Evolutionary conservation across 2,329 filamentous ascomycete species (phyloP), one percentile per base, ranked within the genome.

Genomic region (Bisporella sp.): DNA sequence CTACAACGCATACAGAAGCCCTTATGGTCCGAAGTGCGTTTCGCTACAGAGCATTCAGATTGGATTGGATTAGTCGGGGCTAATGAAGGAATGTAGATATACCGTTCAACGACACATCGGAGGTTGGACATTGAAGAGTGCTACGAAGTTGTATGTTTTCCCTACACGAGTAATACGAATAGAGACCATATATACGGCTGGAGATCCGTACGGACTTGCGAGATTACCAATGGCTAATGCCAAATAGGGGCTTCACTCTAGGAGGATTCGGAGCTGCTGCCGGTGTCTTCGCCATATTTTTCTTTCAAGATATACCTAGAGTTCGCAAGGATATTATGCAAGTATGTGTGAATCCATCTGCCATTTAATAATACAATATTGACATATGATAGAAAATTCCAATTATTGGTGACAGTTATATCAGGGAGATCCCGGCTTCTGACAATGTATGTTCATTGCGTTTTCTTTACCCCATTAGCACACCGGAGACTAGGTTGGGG

Each of bases 1-100:
- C 35, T 64, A 64, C 45, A 21, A 30, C 21, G 58, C 66, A 54
- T 84, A 82, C 75, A 77, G 76, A 71, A 84, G 79, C 71, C 71
- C 75, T 59, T 83, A 80, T 66, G 81, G 79, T 66, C 82, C 82
- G 48, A 84, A 82, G 82, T 85, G 79, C 71, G 74, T 70, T 66
- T 54, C 21, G 6, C 13, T 28, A 11, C 11, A 13, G 32, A 21
- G 31, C 29, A 45, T 8, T 4, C 6, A 12, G 21, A 45, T 5
- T n/a, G 42, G 42, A 44, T 31, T 39, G 31, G 47, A 43, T 8
- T 13, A 13, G 6, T n/a, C 32, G 29, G 9, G 50, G 31, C 6
- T 29, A 49, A 54, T 61, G 49, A 58, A 51, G 5, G 9, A 12
- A 13, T 6, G 31, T 37, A 85, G 82, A 68, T 84, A 84, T 72